Conservation (phyloP, 1,284 basidiomycete species). For the Fistulinella cinereoalba region DNA sequence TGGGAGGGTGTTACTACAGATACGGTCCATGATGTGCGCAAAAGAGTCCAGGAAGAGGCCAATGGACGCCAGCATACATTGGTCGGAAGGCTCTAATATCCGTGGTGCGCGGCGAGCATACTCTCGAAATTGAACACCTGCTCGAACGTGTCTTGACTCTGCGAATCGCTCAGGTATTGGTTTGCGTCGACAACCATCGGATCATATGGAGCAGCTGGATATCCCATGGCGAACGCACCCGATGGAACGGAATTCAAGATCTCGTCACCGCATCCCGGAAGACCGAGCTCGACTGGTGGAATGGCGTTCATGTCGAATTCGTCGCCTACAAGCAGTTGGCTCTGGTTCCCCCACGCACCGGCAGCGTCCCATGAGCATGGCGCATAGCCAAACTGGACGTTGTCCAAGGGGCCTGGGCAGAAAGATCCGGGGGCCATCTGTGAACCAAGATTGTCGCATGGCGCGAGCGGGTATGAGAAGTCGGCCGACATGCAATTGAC, state of each 20-base stretch:
- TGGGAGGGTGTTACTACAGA: constrained; percentile 29
- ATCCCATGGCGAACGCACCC: constrained; percentile 20
- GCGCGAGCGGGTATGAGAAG: constrained; percentile 21
- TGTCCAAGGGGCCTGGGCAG: constrained; percentile 22
- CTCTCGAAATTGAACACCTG: constrained; percentile 34
- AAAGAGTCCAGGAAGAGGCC: constrained; percentile 28
- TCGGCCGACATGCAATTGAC: constrained; percentile 13
- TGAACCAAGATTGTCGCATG: constrained; percentile 16
- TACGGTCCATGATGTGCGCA: constrained; percentile 24
- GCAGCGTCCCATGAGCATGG: constrained; percentile 37
- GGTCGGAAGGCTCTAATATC: constrained; percentile 30
- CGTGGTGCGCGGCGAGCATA: constrained; percentile 32
- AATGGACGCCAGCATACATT: constrained; percentile 39
- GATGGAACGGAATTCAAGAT: constrained; percentile 8
- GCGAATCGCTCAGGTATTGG: constrained; percentile 28
- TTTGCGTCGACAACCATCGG: constrained; percentile 25
- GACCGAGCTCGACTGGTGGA: constrained; percentile 46
- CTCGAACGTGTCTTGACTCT: constrained; percentile 31
- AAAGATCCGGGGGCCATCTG: constrained; percentile 16
- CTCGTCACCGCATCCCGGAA: constrained; percentile 33
- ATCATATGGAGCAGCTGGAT: constrained; percentile 24
- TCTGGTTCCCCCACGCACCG: constrained; percentile 33
- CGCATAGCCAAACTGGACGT: constrained; percentile 33
- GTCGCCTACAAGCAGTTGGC: constrained; percentile 39
- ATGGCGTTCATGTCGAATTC: constrained; percentile 48